Conservation (phyloP, 441 rosid genomes). For the Gossypium trilobum region DNA sequence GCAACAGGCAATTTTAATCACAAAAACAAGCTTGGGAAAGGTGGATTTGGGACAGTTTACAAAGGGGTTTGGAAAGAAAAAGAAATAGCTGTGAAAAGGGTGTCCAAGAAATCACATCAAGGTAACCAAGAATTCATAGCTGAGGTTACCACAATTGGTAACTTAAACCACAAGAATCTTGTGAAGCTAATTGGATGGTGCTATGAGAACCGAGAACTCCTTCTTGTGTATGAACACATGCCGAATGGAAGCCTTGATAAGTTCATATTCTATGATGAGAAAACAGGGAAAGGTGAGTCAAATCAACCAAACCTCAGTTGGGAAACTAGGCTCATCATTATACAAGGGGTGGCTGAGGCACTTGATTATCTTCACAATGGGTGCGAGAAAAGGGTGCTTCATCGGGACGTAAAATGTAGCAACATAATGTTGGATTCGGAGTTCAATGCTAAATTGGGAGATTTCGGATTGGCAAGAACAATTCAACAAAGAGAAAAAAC, state of each 20-base stretch:
- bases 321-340: conserved; percentile 38
- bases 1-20: background rate
- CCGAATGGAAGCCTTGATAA: conserved; percentile 5
- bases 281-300: conserved; percentile 10
- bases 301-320: conserved; percentile 28
- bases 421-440: conserved; percentile 63
- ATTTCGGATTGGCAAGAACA: conserved; percentile 65
- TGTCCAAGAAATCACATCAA: background rate
- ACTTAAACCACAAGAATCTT: conserved; percentile 1
- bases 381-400: conserved; percentile 55
- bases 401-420: conserved; percentile 62
- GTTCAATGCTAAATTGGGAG: conserved; percentile 47
- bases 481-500: conserved; percentile 45
- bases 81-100: background rate
- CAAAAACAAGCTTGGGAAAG: conserved; percentile 6
- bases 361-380: conserved; percentile 70
- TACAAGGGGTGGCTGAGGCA: conserved; percentile 49
- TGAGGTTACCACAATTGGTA: background rate
- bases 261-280: conserved; percentile 20
- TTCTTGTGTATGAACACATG: background rate
- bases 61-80: conserved; percentile 2
- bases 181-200: conserved; percentile 6
- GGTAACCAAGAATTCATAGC: conserved; percentile 3
- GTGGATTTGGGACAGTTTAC: conserved; percentile 6
- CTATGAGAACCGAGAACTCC: background rate